Evolutionary conservation across 202 grass and related monocot species (phyloP).

Genomic region (Bolboschoenoplectus hybrid): DNA sequence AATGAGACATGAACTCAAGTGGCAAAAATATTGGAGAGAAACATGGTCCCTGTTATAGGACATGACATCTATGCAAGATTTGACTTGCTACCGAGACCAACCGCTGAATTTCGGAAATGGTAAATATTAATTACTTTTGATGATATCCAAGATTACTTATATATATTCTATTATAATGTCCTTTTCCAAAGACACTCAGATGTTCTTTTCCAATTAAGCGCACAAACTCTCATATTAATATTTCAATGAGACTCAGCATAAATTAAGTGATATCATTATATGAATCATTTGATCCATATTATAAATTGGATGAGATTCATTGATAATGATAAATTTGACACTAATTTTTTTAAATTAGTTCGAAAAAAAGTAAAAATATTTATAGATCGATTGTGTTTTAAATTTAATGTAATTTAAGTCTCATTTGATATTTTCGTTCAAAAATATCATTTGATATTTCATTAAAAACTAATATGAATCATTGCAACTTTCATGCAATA

Average conservation of each 20-base stretch:
- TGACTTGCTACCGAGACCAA: background rate
- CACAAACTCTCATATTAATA: background rate
- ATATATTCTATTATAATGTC: background rate
- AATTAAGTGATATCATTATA: background rate
- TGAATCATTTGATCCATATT: background rate
- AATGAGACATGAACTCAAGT: background rate
- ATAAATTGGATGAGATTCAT: background rate
- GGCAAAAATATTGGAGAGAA: slow-evolving; percentile 6
- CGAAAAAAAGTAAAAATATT: too few species aligned
- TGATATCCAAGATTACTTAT: background rate
- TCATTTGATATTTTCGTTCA: too few species aligned
- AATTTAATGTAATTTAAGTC: too few species aligned
- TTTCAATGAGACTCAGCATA: background rate
- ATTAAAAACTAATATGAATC: too few species aligned
- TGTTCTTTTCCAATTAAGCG: background rate
- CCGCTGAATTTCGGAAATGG: background rate
- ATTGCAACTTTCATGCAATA: too few species aligned
- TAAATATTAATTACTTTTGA: background rate
- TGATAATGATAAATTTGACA: too few species aligned
- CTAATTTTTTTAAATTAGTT: too few species aligned
- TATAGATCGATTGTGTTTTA: too few species aligned
- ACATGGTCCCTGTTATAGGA: slow-evolving; percentile 39
- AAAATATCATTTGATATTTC: too few species aligned
- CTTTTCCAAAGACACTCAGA: background rate
- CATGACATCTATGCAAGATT: slow-evolving; percentile 22